Conservation (phyloP, 1,284 basidiomycete genomes). For the Chalciporus sp. region DNA sequence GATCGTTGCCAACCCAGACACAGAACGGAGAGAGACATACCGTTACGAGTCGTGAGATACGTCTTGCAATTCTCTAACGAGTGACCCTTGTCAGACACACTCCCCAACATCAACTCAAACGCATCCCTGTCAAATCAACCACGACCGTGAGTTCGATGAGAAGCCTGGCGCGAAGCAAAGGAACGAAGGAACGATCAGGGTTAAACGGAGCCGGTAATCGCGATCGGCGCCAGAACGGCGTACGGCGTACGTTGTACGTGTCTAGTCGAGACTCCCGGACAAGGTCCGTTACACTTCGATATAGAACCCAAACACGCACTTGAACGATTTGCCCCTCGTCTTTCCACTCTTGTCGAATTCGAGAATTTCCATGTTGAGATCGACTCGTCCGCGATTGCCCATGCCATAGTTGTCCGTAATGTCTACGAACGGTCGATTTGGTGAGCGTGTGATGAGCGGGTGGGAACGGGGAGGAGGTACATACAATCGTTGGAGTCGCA, state of each 20-base stretch:
- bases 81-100: constrained; percentile 21
- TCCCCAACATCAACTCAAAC: constrained; percentile 26
- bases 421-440: constrained; percentile 43
- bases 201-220: constrained; percentile 6
- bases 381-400: constrained; percentile 34
- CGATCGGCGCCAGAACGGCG: not conserved
- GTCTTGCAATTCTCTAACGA: constrained; percentile 27
- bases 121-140: constrained; percentile 24
- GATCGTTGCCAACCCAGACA: not conserved
- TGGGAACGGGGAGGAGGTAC: constrained; percentile 28
- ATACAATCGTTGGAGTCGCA: constrained; percentile 89
- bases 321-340: constrained; percentile 19
- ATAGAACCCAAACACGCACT: constrained; percentile 7
- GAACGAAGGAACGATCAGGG: not conserved
- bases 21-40: constrained; percentile 13
- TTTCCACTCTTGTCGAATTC: constrained; percentile 53
- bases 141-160: constrained; percentile 16
- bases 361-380: constrained; percentile 29
- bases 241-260: not conserved
- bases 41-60: constrained; percentile 26
- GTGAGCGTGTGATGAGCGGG: not conserved
- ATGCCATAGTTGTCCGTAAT: constrained; percentile 68
- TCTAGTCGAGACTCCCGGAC: not conserved
- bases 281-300: not conserved
- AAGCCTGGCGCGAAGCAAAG: not conserved